Evolutionary conservation across 441 rosid genomes (phyloP).

Genomic region (Raphanus hybrid): DNA sequence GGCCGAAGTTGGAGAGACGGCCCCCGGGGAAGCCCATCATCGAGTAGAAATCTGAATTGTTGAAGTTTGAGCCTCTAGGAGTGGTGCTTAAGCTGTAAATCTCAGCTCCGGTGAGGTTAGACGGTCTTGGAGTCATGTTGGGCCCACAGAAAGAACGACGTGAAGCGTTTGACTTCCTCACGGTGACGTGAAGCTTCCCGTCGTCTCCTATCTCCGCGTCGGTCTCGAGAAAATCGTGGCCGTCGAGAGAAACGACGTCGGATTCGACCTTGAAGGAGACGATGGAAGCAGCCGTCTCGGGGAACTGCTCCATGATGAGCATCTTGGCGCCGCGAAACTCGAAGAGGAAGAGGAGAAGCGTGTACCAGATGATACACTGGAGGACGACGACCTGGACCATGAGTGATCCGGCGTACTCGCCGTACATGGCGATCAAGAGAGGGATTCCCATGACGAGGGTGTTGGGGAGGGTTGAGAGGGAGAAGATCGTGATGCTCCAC

Average conservation of each 20-base stretch:
- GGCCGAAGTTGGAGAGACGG: constrained; percentile 64
- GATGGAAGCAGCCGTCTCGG: constrained; percentile 68
- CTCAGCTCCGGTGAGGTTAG: constrained; percentile 72
- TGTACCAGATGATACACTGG: constrained; percentile 80
- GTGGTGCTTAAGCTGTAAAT: constrained; percentile 76
- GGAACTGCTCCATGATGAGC: constrained; percentile 73
- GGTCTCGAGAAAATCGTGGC: constrained; percentile 58
- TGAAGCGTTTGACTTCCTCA: constrained; percentile 67
- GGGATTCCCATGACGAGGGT: constrained; percentile 79
- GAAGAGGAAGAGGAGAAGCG: constrained; percentile 63
- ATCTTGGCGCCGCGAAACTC: constrained; percentile 79
- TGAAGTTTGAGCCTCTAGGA: constrained; percentile 89
- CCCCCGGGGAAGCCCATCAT: constrained; percentile 81
- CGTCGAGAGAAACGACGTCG: constrained; percentile 68
- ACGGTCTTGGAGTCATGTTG: constrained; percentile 68
- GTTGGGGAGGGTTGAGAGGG: constrained; percentile 65
- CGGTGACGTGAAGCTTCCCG: constrained; percentile 69
- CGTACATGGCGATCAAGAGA: constrained; percentile 71
- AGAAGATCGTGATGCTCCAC: constrained; percentile 72
- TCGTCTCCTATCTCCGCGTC: constrained; percentile 65
- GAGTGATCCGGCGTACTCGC: constrained; percentile 53
- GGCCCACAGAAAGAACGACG: constrained; percentile 53
- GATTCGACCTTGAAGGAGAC: constrained; percentile 70
- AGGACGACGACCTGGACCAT: constrained; percentile 80
- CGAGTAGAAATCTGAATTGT: constrained; percentile 80